These are phyloP conservation scores for Solanum hybrid DNA, from an alignment of 305 asterid species.

Conservation along the genomic window DNA sequence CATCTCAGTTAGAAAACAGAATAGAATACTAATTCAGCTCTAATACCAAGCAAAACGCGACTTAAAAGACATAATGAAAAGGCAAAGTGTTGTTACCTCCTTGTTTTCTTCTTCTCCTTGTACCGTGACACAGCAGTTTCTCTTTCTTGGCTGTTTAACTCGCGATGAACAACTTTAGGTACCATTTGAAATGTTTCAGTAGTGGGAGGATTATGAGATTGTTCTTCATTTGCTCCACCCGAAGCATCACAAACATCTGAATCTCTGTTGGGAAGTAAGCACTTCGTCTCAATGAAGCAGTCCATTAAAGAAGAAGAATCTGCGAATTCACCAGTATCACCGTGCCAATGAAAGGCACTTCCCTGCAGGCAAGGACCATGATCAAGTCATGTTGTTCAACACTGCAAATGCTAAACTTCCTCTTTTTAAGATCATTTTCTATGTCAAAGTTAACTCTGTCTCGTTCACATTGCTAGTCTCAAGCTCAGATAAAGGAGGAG, in stretches of 20 bases:
- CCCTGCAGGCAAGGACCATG: slow-evolving; percentile 32
- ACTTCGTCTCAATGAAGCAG: slow-evolving; percentile 37
- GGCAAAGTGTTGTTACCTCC: slow-evolving; percentile 45
- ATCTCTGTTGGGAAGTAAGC: slow-evolving; percentile 59
- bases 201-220: slow-evolving; percentile 24
- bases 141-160: slow-evolving; percentile 71
- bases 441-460: neutral
- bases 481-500: neutral
- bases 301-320: slow-evolving; percentile 32
- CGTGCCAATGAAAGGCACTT: slow-evolving; percentile 26
- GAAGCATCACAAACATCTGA: slow-evolving; percentile 37
- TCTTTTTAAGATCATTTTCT: neutral
- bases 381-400: neutral
- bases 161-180: slow-evolving; percentile 38
- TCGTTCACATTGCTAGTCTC: neutral
- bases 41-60: neutral
- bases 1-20: neutral
- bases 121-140: slow-evolving; percentile 78
- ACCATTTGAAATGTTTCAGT: slow-evolving; percentile 28
- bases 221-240: slow-evolving; percentile 35
- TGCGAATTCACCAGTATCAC: slow-evolving; percentile 23
- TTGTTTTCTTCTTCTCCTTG: slow-evolving; percentile 81
- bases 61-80: neutral
- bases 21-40: neutral
- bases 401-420: neutral